These are phyloP conservation scores for Dacryopinax primogenitus DNA, from an alignment of 768 basidiomycete genomes.

Conservation along the genomic window DNA sequence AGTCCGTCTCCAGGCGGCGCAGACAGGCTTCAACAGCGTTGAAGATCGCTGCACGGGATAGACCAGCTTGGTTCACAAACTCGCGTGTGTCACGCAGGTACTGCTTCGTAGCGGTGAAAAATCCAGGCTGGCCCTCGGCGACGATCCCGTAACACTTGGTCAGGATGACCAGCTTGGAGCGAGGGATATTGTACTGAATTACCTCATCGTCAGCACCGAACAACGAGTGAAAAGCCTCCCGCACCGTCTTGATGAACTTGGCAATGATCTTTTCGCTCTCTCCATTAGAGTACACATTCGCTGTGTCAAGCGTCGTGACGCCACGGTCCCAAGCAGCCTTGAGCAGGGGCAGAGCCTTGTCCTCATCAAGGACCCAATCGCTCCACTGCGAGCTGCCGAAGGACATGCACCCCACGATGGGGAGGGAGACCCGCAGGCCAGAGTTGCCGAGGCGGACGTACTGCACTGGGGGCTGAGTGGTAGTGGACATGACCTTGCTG, in stretches of 20 bases:
- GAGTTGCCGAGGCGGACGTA: conserved; percentile 38
- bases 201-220: neutral
- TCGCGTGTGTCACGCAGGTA: conserved; percentile 14
- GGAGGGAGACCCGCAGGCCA: conserved; percentile 49
- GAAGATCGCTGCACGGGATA: conserved; percentile 43
- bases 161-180: conserved; percentile 33
- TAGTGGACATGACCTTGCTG: neutral
- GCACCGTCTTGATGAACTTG: conserved; percentile 31
- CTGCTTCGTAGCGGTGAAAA: neutral
- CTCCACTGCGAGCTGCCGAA: conserved; percentile 45
- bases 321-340: conserved; percentile 50
- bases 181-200: conserved; percentile 25
- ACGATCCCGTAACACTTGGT: conserved; percentile 27
- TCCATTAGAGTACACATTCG: conserved; percentile 33
- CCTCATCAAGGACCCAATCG: conserved; percentile 40
- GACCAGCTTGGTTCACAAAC: conserved; percentile 32
- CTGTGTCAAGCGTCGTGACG: conserved; percentile 42
- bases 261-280: conserved; percentile 34
- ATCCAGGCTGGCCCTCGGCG: conserved; percentile 6
- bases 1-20: conserved; percentile 30
- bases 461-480: neutral
- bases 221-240: neutral
- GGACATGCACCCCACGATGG: conserved; percentile 54
- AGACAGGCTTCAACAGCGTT: conserved; percentile 29
- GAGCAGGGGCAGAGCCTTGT: conserved; percentile 42